phyloP scores from a whole-genome alignment of 1,284 basidiomycete genomes.

The Trametes versicolor region DNA sequence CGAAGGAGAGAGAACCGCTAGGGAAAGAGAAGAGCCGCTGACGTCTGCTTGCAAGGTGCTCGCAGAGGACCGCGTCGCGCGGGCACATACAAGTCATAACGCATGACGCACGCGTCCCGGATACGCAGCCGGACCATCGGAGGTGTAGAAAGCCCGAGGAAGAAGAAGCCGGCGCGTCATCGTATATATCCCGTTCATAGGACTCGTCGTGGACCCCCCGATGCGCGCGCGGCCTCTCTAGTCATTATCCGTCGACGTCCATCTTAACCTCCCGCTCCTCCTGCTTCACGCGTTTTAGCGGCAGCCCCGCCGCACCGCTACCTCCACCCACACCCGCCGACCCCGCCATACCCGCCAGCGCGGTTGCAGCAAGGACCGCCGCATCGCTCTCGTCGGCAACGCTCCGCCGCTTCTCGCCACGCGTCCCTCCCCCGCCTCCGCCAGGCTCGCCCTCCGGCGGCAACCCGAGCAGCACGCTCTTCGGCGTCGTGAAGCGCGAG shows the following conservation, averaged over 20 bases:
- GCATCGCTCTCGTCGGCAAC: constrained; percentile 34
- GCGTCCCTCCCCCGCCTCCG: background rate
- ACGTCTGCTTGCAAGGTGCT: too few relatives aligned
- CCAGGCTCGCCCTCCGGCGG: constrained; percentile 38
- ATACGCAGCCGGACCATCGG: background rate
- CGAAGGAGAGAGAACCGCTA: background rate
- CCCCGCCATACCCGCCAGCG: constrained; percentile 38
- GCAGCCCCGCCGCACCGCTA: constrained; percentile 4
- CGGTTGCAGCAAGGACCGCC: constrained; percentile 37
- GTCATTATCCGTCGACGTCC: constrained; percentile 35
- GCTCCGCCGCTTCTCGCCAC: constrained; percentile 32
- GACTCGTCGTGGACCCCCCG: background rate
- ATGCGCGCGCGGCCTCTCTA: background rate
- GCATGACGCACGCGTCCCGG: background rate
- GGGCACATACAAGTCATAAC: background rate
- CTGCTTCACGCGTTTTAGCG: constrained; percentile 36
- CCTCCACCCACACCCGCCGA: constrained; percentile 12
- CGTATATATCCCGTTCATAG: constrained; percentile 1
- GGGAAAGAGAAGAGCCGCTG: too few relatives aligned
- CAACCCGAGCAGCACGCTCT: constrained; percentile 33
- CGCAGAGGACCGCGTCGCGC: background rate
- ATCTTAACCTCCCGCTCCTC: constrained; percentile 36
- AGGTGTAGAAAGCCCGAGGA: background rate
- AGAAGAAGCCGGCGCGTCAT: background rate
- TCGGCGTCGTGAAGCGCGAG: constrained; percentile 40